Evolutionary conservation across 768 basidiomycete genomes (phyloP).

Genomic region (Kwoniella sp.): DNA sequence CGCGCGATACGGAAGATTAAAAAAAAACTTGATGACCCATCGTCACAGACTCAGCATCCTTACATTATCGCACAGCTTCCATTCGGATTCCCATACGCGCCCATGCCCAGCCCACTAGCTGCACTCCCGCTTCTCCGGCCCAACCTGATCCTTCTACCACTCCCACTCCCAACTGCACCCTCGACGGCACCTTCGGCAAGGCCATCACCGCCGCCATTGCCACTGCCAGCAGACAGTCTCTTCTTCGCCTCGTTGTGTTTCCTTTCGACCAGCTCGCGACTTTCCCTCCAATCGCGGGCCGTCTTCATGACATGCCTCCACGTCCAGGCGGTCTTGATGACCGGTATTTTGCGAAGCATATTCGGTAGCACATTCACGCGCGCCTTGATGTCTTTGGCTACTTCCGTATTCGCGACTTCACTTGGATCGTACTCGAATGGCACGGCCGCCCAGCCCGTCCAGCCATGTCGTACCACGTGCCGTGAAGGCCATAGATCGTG

Average conservation of each 20-base stretch:
- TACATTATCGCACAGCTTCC: constrained; percentile 34
- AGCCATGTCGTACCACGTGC: constrained; percentile 22
- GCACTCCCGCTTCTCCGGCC: constrained; percentile 10
- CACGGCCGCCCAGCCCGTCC: constrained; percentile 22
- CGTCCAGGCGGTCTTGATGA: constrained; percentile 40
- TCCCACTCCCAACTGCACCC: neutral
- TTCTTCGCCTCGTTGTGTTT: neutral
- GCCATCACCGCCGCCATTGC: neutral
- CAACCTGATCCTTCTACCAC: constrained; percentile 2
- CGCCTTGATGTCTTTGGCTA: neutral
- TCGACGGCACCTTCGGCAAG: neutral
- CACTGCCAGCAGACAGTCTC: too few species aligned
- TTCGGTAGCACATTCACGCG: neutral
- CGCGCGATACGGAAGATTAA: neutral
- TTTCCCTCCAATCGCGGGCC: constrained; percentile 25
- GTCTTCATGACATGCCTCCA: constrained; percentile 36
- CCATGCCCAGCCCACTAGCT: neutral
- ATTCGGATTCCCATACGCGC: constrained; percentile 11
- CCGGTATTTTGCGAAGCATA: neutral
- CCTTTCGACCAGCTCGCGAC: neutral
- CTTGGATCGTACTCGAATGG: constrained; percentile 30
- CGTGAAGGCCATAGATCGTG: constrained; percentile 14
- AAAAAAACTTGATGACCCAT: neutral
- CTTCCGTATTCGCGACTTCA: constrained; percentile 3
- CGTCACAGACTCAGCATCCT: neutral